phyloP scores from a whole-genome alignment of 2,329 filamentous ascomycete species.

The Albophoma yamanashiensis region DNA sequence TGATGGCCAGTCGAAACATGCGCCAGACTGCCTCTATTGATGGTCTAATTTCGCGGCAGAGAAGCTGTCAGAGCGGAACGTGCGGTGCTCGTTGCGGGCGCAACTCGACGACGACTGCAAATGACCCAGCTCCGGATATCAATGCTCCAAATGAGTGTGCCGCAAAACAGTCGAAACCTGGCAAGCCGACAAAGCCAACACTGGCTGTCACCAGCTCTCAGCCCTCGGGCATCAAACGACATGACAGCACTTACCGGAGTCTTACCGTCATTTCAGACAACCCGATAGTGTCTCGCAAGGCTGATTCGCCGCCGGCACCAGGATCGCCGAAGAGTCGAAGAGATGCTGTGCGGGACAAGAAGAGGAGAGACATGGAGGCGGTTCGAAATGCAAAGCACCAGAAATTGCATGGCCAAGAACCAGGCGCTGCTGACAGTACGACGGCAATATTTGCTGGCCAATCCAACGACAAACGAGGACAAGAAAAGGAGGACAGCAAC shows the following conservation, averaged over 20 bases:
- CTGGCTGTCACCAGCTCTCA: not conserved
- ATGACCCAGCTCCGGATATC: not conserved
- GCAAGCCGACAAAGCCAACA: not conserved
- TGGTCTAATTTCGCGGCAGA: conserved; percentile 7
- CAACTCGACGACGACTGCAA: not conserved
- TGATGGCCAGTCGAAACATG: conserved; percentile 7
- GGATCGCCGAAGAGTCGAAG: conserved; percentile 18
- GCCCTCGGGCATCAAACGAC: not conserved
- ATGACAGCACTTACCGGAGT: not conserved
- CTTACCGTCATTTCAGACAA: conserved; percentile 6
- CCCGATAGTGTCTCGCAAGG: conserved; percentile 8
- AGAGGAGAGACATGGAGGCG: conserved; percentile 28
- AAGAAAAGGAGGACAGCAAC: not conserved
- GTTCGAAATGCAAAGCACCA: conserved; percentile 13
- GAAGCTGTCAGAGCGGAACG: not conserved
- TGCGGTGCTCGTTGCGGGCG: not conserved
- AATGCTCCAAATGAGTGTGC: not conserved
- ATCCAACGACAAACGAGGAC: not conserved
- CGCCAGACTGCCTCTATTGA: conserved; percentile 10
- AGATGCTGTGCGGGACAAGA: conserved; percentile 28
- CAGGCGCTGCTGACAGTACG: not conserved
- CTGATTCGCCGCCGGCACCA: conserved; percentile 6
- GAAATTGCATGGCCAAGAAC: conserved; percentile 3
- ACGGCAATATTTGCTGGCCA: not conserved
- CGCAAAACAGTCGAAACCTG: not conserved